Percentiles rank a stretch among this genome's conserved stretches.
phyloP scores from a whole-genome alignment of 768 basidiomycete species.

The Agaricus blazei region DNA sequence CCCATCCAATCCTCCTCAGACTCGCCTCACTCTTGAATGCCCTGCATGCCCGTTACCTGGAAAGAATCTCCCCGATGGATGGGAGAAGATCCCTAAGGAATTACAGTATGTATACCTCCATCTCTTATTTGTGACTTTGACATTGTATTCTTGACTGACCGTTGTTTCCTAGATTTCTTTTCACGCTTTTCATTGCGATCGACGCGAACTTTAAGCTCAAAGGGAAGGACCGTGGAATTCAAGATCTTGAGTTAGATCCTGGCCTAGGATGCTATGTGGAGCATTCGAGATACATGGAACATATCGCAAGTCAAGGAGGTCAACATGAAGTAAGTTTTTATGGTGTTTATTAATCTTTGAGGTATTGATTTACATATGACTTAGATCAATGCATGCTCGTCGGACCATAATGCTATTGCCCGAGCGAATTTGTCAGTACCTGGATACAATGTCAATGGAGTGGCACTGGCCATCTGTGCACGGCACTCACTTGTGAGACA shows the following conservation, averaged over 20 bases:
- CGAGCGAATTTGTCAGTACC: too few species aligned
- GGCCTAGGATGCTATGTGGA: constrained; percentile 5
- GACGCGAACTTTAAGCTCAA: too few species aligned
- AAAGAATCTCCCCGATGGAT: constrained; percentile 22
- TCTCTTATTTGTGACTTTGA: too few species aligned
- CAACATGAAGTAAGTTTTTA: background rate
- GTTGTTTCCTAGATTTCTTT: too few species aligned
- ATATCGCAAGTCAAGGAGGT: background rate
- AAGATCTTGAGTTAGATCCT: background rate
- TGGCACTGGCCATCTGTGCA: constrained; percentile 19
- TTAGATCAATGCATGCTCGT: too few species aligned
- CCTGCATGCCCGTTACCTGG: constrained; percentile 29
- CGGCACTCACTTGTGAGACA: constrained; percentile 19
- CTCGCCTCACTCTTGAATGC: constrained; percentile 22
- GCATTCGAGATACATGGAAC: background rate
- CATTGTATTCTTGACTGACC: too few species aligned
- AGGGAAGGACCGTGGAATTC: too few species aligned
- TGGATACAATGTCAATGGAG: constrained; percentile 13
- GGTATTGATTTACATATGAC: too few species aligned
- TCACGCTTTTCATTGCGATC: too few species aligned
- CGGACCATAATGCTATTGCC: too few species aligned
- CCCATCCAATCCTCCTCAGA: constrained; percentile 13
- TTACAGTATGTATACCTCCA: background rate
- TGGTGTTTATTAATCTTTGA: too few species aligned
- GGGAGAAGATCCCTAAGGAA: background rate